Percentiles rank a stretch among this genome's conserved stretches.
phyloP scores from a whole-genome alignment of 805 yeast species.

The Candida dajiaensis region DNA sequence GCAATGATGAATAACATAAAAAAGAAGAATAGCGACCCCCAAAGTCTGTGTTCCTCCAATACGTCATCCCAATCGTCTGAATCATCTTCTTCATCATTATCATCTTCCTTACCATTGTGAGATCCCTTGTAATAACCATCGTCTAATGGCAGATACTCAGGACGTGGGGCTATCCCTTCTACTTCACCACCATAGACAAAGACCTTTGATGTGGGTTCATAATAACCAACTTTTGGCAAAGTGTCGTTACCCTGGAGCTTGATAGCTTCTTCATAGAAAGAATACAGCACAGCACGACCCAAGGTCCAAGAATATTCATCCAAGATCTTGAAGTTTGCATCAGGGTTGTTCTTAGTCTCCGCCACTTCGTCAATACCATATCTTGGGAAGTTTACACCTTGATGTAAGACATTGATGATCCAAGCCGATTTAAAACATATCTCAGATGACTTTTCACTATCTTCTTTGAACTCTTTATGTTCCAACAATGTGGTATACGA shows the following conservation, averaged over 20 bases:
- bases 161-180: conserved; percentile 35
- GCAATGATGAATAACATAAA: conserved; percentile 25
- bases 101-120: conserved; percentile 19
- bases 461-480: conserved; percentile 23
- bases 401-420: conserved; percentile 50
- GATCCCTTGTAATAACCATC: conserved; percentile 20
- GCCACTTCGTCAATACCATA: conserved; percentile 35
- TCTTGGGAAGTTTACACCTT: conserved; percentile 55
- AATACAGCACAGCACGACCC: conserved; percentile 58
- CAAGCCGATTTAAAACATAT: conserved; percentile 60
- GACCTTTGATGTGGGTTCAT: conserved; percentile 40
- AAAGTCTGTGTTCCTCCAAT: conserved; percentile 26
- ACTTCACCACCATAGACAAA: conserved; percentile 52
- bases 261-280: conserved; percentile 43
- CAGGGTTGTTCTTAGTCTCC: conserved; percentile 11
- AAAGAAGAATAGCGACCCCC: conserved; percentile 32
- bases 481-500: conserved; percentile 12
- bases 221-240: conserved; percentile 35
- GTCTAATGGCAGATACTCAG: conserved; percentile 26
- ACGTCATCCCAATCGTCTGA: conserved; percentile 35
- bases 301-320: conserved; percentile 49
- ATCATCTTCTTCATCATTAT: conserved; percentile 22
- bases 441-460: conserved; percentile 41
- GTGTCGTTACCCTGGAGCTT: conserved; percentile 6
- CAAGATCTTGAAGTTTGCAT: conserved; percentile 37